Conservation (phyloP, 495 filamentous ascomycete species). For the Glonium stellatum region DNA sequence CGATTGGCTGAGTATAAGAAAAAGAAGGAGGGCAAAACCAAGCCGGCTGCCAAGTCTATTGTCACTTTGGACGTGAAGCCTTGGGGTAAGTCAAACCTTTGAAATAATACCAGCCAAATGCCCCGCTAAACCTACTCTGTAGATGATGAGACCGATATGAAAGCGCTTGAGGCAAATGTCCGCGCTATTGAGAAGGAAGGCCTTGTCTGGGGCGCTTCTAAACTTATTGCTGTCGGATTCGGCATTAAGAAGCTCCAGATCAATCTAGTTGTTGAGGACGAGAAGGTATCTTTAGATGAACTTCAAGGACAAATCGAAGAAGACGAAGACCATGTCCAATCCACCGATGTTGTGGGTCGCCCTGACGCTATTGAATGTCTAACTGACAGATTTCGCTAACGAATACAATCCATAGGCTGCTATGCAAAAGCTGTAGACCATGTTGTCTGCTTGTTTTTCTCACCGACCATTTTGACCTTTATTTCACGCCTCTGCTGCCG, state of each 20-base stretch:
- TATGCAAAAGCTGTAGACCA: conserved; percentile 82
- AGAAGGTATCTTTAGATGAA: conserved; percentile 84
- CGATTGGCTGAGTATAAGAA: conserved; percentile 87
- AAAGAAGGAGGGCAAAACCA: conserved; percentile 91
- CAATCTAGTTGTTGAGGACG: conserved; percentile 94
- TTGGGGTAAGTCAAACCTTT: conserved; percentile 69
- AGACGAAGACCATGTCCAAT: conserved; percentile 96
- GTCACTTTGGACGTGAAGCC: conserved; percentile 97
- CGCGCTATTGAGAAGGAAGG: conserved; percentile 86
- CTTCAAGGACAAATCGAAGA: conserved; percentile 80
- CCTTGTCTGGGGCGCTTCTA: conserved; percentile 90
- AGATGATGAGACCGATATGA: conserved; percentile 94
- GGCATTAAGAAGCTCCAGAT: conserved; percentile 99
- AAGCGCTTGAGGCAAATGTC: conserved; percentile 70
- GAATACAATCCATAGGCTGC: conserved; percentile 38
- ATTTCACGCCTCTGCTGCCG: conserved; percentile 4
- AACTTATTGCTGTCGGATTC: conserved; percentile 83
- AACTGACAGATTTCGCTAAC: neutral
- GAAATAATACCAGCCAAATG: neutral
- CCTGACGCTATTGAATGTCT: conserved; percentile 3
- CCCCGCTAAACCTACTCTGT: conserved; percentile 12
- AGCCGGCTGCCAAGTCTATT: conserved; percentile 87
- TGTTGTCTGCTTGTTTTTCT: conserved; percentile 8
- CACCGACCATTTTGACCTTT: conserved; percentile 7
- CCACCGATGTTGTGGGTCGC: conserved; percentile 69